A percentile compares a stretch with the other conserved stretches of the same genome.
These are phyloP conservation scores for Chloroidium sp. DNA, from an alignment of 163 green algal species.

Conservation along the genomic window DNA sequence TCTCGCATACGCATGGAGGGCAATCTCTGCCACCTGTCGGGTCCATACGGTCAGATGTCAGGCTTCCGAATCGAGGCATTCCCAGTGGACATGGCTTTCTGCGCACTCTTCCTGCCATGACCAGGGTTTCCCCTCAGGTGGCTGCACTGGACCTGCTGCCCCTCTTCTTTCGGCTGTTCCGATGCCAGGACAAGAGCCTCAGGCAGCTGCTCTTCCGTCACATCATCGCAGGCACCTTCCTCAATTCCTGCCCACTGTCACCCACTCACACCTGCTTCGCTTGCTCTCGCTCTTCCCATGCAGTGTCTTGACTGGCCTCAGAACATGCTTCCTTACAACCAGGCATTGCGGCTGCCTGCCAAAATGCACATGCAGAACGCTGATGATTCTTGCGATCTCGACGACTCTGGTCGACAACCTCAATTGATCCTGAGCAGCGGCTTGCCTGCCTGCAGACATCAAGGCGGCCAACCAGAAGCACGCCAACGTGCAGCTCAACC, in stretches of 20 bases:
- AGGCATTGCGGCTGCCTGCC: not conserved
- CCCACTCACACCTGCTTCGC: not conserved
- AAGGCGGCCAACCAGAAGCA: slow-evolving; percentile 72
- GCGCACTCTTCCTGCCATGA: too few relatives aligned
- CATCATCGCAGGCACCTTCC: slow-evolving; percentile 61
- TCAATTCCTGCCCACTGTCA: too few relatives aligned
- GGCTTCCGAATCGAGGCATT: too few relatives aligned
- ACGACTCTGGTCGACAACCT: not conserved
- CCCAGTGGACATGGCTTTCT: too few relatives aligned
- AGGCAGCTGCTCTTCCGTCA: slow-evolving; percentile 78
- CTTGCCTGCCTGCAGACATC: slow-evolving; percentile 53
- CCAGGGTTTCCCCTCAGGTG: slow-evolving; percentile 17
- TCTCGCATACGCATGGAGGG: too few relatives aligned
- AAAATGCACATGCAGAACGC: not conserved
- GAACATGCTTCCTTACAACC: not conserved
- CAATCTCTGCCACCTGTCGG: too few relatives aligned
- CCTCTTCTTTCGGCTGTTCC: slow-evolving; percentile 92
- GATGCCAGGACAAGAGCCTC: slow-evolving; percentile 84
- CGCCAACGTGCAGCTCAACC: slow-evolving; percentile 83
- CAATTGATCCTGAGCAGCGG: not conserved
- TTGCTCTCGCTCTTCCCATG: not conserved
- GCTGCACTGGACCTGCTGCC: slow-evolving; percentile 65
- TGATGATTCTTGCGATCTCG: not conserved
- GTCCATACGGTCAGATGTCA: too few relatives aligned
- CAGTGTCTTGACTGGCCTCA: not conserved